These are phyloP conservation scores for Jaminaea rosea DNA, from an alignment of 1,284 basidiomycete genomes.

Conservation along the genomic window DNA sequence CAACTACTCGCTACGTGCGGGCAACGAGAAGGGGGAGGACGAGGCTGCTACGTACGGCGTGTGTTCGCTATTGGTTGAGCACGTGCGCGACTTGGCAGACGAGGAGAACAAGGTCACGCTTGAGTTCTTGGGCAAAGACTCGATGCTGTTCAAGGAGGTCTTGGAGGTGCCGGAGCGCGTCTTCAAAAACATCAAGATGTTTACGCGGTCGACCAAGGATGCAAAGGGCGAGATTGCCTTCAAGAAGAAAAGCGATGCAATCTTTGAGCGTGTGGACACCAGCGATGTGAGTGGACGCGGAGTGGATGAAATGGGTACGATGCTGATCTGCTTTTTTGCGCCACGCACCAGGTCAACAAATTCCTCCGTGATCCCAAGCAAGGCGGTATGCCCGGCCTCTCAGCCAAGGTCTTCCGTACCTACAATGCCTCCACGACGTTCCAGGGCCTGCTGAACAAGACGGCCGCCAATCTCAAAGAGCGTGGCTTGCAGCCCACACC, in stretches of 20 bases:
- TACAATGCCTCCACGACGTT: slow-evolving; percentile 47
- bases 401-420: slow-evolving; percentile 47
- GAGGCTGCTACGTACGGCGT: slow-evolving; percentile 46
- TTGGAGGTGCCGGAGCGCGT: slow-evolving; percentile 36
- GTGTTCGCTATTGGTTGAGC: slow-evolving; percentile 44
- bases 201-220: slow-evolving; percentile 38
- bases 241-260: slow-evolving; percentile 72
- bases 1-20: slow-evolving; percentile 45
- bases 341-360: slow-evolving; percentile 40
- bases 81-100: slow-evolving; percentile 36
- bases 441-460: slow-evolving; percentile 45
- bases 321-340: no score
- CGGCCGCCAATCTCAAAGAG: slow-evolving; percentile 36
- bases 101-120: slow-evolving; percentile 32
- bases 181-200: slow-evolving; percentile 45
- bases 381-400: slow-evolving; percentile 41
- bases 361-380: slow-evolving; percentile 32
- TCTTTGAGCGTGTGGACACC: slow-evolving; percentile 58
- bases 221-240: slow-evolving; percentile 60
- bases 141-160: slow-evolving; percentile 46
- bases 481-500: slow-evolving; percentile 18
- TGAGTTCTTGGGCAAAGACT: slow-evolving; percentile 45
- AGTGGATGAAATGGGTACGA: no score
- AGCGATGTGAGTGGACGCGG: slow-evolving; percentile 11
- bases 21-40: slow-evolving; percentile 47